Evolutionary conservation across 805 yeast species (phyloP).

Genomic region (Nakazawaea populi): DNA sequence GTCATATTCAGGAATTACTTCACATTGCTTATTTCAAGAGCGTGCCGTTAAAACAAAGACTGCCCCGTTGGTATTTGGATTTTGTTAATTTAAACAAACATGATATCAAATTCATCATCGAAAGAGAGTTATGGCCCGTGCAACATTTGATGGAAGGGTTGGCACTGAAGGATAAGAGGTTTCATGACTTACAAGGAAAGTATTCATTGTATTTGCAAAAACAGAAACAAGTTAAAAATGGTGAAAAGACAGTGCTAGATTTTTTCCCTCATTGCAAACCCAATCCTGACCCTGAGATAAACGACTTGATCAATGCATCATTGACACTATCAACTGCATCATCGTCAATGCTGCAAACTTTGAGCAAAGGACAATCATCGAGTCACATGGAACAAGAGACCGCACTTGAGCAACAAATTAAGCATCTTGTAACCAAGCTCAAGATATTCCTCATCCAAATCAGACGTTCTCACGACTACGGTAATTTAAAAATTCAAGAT

Average conservation of each 20-base stretch:
- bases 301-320: background rate
- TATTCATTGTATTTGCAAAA: background rate
- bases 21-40: background rate
- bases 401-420: no score
- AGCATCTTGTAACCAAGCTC: background rate
- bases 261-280: background rate
- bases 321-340: background rate
- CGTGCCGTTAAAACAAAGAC: background rate
- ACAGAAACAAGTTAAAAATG: background rate
- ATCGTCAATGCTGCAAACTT: background rate
- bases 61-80: constrained; percentile 6
- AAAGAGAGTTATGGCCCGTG: constrained; percentile 5
- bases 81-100: constrained; percentile 4
- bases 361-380: background rate
- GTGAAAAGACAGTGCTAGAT: background rate
- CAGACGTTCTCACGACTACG: background rate
- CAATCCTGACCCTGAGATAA: background rate
- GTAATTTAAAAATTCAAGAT: background rate
- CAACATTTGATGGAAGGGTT: background rate
- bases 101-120: background rate
- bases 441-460: background rate
- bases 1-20: background rate
- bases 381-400: no score
- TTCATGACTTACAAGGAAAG: background rate
- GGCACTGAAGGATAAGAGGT: background rate